phyloP scores from a whole-genome alignment of 768 basidiomycete genomes.

The Brasilioporus rufonigricans region DNA sequence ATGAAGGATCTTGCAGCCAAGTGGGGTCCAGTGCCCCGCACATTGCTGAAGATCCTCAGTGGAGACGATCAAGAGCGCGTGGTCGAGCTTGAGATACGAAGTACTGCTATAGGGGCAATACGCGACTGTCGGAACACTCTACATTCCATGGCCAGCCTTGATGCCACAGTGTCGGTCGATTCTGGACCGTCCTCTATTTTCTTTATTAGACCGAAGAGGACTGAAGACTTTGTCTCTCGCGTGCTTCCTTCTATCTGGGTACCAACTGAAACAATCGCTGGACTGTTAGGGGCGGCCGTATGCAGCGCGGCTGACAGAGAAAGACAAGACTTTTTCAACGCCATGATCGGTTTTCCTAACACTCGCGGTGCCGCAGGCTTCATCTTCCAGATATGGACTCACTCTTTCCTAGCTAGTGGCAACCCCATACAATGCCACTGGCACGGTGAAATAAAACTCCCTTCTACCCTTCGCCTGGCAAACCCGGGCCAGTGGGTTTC shows the following conservation, averaged over 20 bases:
- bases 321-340: constrained; percentile 4
- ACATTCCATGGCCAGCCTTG: background rate
- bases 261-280: background rate
- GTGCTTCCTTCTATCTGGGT: background rate
- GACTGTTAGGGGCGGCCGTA: background rate
- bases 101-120: background rate
- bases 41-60: background rate
- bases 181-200: background rate
- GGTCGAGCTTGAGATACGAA: background rate
- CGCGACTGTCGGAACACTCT: background rate
- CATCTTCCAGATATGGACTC: constrained; percentile 2
- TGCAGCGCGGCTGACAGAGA: background rate
- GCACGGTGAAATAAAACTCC: background rate
- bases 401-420: background rate
- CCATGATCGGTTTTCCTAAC: background rate
- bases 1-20: constrained; percentile 1
- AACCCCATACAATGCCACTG: background rate
- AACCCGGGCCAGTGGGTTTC: background rate
- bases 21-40: constrained; percentile 1
- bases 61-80: background rate
- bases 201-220: background rate
- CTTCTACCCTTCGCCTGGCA: background rate
- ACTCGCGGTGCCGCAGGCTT: constrained; percentile 1
- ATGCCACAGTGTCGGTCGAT: background rate
- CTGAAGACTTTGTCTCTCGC: background rate